These are phyloP conservation scores for Scalesia atractyloides DNA, from an alignment of 129 eudicot species.

Conservation along the genomic window DNA sequence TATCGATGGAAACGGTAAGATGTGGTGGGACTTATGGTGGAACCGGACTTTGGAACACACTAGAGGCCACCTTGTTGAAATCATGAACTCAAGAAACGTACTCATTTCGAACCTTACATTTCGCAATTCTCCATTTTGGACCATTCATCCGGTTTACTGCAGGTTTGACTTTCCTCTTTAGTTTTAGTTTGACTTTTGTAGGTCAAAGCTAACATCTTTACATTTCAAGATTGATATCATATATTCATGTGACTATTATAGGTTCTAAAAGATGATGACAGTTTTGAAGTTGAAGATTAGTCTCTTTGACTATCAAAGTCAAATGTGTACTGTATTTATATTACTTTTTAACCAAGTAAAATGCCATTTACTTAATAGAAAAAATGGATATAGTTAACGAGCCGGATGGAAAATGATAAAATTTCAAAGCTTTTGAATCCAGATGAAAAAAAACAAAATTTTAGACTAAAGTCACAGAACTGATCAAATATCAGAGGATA, in stretches of 20 bases:
- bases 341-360: too few species aligned
- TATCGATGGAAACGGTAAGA: conserved; percentile 86
- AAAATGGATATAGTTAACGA: too few species aligned
- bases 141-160: conserved; percentile 95
- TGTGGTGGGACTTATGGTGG: conserved; percentile 99
- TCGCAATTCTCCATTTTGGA: conserved; percentile 94
- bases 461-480: background rate
- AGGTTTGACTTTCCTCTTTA: conserved; percentile 46
- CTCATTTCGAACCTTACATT: conserved; percentile 90
- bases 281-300: too few species aligned
- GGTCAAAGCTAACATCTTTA: conserved; percentile 5
- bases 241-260: background rate
- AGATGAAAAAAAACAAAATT: too few species aligned
- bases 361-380: too few species aligned
- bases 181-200: conserved; percentile 14
- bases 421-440: too few species aligned
- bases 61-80: conserved; percentile 94
- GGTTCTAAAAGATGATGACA: too few species aligned
- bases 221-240: conserved; percentile 1
- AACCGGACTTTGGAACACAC: conserved; percentile 89
- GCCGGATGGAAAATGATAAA: too few species aligned
- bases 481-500: background rate
- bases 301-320: too few species aligned
- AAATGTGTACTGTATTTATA: too few species aligned
- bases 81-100: conserved; percentile 73